Evolutionary conservation across 2,329 filamentous ascomycete species (phyloP).

Genomic region (Colletotrichum sp.): DNA sequence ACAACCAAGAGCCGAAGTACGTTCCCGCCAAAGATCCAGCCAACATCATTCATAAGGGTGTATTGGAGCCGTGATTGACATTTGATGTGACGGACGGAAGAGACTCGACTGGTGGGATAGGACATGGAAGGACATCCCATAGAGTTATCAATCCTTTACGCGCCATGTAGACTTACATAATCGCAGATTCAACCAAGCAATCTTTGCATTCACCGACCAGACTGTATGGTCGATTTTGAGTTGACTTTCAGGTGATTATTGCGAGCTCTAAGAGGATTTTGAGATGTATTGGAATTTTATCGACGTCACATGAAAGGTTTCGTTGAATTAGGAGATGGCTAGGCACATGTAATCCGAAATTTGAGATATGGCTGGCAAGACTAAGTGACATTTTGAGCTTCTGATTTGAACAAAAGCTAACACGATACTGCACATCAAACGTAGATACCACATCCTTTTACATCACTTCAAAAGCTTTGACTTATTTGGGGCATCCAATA

Average conservation of each 20-base stretch:
- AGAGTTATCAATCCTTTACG: not conserved
- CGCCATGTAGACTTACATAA: not conserved
- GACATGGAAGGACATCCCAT: fast-evolving
- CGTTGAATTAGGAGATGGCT: not conserved
- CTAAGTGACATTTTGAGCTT: not conserved
- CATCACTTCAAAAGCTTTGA: not conserved
- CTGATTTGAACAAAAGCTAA: too few relatives aligned
- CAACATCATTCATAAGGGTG: not conserved
- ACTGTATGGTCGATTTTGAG: fast-evolving
- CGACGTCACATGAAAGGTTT: not conserved
- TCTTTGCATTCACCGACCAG: fast-evolving
- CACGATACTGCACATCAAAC: not conserved
- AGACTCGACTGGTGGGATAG: not conserved
- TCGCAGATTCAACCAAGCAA: not conserved
- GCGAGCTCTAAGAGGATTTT: not conserved
- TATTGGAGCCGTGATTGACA: not conserved
- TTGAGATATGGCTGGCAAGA: not conserved
- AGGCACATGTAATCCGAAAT: too few relatives aligned
- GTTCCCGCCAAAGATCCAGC: not conserved
- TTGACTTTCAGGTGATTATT: fast-evolving
- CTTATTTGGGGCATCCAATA: not conserved
- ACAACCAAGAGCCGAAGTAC: not conserved
- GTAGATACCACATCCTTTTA: not conserved
- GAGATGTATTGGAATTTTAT: not conserved
- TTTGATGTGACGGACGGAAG: not conserved